A percentile compares a stretch with the other conserved stretches of the same genome.
Conservation (phyloP, 2,329 filamentous ascomycete genomes). For the Saccharata proteae region DNA sequence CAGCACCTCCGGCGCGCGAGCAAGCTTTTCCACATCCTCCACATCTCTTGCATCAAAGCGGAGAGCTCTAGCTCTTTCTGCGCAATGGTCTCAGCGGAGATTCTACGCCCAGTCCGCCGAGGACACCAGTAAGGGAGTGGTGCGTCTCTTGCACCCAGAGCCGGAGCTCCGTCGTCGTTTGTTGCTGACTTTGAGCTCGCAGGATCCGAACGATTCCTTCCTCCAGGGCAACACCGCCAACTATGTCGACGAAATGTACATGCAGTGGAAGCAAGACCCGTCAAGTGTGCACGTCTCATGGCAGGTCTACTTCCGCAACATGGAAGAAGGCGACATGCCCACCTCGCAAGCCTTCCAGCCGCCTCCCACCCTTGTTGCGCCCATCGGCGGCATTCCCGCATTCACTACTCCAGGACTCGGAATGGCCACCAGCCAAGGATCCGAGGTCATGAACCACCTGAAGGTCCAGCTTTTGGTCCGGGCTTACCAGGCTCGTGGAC, state of each 20-base stretch:
- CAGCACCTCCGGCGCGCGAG: slow-evolving; percentile 38
- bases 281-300: slow-evolving; percentile 93
- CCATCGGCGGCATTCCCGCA: slow-evolving; percentile 62
- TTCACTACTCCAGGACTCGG: slow-evolving; percentile 58
- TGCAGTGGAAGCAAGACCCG: slow-evolving; percentile 92
- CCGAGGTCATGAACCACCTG: slow-evolving; percentile 87
- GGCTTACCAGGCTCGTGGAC: slow-evolving; percentile 93
- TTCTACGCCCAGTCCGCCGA: slow-evolving; percentile 48
- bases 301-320: slow-evolving; percentile 99
- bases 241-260: slow-evolving; percentile 99
- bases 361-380: slow-evolving; percentile 77
- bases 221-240: slow-evolving; percentile 93
- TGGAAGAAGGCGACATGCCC: slow-evolving; percentile 96
- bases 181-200: too few relatives aligned
- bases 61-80: slow-evolving; percentile 32
- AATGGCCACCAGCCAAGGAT: slow-evolving; percentile 53
- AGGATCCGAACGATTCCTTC: slow-evolving; percentile 91
- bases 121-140: slow-evolving; percentile 49
- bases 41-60: slow-evolving; percentile 36
- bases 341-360: slow-evolving; percentile 95
- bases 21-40: slow-evolving; percentile 30
- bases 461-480: slow-evolving; percentile 96
- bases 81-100: slow-evolving; percentile 35
- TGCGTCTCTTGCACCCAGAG: slow-evolving; percentile 29
- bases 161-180: too few relatives aligned